A percentile compares a stretch with the other conserved stretches of the same genome.
Conservation (phyloP, 2,329 filamentous ascomycete species). For the Whalleya microplaca region DNA sequence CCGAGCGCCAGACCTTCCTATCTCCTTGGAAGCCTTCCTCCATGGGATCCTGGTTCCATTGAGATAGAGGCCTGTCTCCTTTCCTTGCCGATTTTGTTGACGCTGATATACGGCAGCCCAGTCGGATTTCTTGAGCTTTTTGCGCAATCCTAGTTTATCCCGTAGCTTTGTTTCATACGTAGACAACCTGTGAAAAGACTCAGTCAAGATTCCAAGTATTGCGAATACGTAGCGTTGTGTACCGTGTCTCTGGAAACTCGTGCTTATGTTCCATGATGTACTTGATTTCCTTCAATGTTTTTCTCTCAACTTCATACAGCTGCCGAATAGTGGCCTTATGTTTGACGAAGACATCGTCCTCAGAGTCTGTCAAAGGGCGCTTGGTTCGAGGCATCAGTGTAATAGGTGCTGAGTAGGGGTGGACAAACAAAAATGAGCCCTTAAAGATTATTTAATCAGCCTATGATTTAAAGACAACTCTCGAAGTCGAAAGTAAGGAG, state of each 20-base stretch:
- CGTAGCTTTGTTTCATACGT: slow-evolving; percentile 25
- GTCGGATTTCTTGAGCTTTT: slow-evolving; percentile 25
- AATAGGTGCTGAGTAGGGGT: too few relatives aligned
- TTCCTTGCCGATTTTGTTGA: slow-evolving; percentile 1
- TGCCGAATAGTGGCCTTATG: slow-evolving; percentile 6
- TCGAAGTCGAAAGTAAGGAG: too few relatives aligned
- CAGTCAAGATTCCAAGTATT: background rate
- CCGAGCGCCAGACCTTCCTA: too few relatives aligned
- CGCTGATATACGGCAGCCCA: slow-evolving; percentile 20
- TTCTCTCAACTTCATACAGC: slow-evolving; percentile 13
- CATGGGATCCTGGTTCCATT: slow-evolving; percentile 12
- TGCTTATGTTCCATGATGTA: slow-evolving; percentile 13
- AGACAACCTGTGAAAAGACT: slow-evolving; percentile 14
- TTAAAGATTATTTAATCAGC: too few relatives aligned
- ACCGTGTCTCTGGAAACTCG: slow-evolving; percentile 13
- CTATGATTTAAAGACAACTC: too few relatives aligned
- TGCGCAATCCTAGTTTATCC: slow-evolving; percentile 18
- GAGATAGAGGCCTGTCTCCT: slow-evolving; percentile 11
- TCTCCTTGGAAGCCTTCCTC: slow-evolving; percentile 19
- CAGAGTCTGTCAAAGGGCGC: background rate
- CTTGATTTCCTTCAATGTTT: slow-evolving; percentile 16
- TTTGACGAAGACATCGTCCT: slow-evolving; percentile 6
- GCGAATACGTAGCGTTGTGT: background rate
- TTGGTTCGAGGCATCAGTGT: too few relatives aligned
- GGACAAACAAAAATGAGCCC: too few relatives aligned